phyloP scores from a whole-genome alignment of 306 rosid genomes.

The cucumber (Cucumis sativus) region Cucumber_9930_V3 NC_026661.2:1019501-1020000 shows the following conservation, averaged over 20 bases:
- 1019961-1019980: background rate
- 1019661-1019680: too few species aligned
- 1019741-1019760: background rate
- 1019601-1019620: background rate
- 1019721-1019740: background rate
- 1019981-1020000: background rate
- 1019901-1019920: background rate
- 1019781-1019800: background rate
- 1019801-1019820: background rate
- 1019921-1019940: background rate
- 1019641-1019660: background rate
- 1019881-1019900: background rate
- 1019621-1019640: background rate
- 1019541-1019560: background rate
- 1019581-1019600: background rate
- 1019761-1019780: background rate
- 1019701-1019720: background rate
- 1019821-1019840: background rate
- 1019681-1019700: too few species aligned
- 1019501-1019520: background rate
- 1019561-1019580: background rate
- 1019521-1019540: background rate
- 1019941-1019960: background rate
- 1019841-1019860: background rate
- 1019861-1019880: background rate